Conservation (phyloP, 306 rosid genomes). For the Spatholobus suberectus region DNA sequence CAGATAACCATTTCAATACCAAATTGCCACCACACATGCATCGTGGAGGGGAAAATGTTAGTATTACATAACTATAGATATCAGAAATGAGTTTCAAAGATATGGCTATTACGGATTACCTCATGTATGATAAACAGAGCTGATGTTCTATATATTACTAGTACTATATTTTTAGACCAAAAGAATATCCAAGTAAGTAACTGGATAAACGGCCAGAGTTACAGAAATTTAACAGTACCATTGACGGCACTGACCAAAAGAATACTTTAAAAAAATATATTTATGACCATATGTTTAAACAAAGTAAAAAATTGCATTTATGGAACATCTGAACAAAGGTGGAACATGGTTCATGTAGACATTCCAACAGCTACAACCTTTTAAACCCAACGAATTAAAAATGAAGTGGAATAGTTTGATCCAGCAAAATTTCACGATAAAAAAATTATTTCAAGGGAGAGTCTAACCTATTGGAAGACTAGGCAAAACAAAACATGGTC, state of each 20-base stretch:
- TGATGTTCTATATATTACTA: too few relatives aligned
- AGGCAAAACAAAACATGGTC: slow-evolving; percentile 41
- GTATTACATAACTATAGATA: neutral
- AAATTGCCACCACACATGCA: neutral
- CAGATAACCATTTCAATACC: slow-evolving; percentile 11
- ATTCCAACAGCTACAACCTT: neutral
- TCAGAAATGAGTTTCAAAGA: neutral
- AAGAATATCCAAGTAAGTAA: too few relatives aligned
- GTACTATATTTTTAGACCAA: too few relatives aligned
- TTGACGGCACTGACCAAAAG: neutral
- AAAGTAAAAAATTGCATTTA: neutral
- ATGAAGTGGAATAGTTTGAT: neutral
- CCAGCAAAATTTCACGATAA: too few relatives aligned
- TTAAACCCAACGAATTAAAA: neutral
- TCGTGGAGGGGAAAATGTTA: neutral
- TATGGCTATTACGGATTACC: too few relatives aligned
- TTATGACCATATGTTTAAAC: neutral
- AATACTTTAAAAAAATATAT: neutral
- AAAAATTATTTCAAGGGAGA: too few relatives aligned
- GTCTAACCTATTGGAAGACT: neutral
- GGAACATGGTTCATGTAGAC: neutral
- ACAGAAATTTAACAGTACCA: too few relatives aligned
- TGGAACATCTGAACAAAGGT: neutral
- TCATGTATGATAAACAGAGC: too few relatives aligned
- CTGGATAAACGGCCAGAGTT: too few relatives aligned